phyloP scores from a whole-genome alignment of 192 early-diverging fungal species.

The Coemansia sp. region DNA sequence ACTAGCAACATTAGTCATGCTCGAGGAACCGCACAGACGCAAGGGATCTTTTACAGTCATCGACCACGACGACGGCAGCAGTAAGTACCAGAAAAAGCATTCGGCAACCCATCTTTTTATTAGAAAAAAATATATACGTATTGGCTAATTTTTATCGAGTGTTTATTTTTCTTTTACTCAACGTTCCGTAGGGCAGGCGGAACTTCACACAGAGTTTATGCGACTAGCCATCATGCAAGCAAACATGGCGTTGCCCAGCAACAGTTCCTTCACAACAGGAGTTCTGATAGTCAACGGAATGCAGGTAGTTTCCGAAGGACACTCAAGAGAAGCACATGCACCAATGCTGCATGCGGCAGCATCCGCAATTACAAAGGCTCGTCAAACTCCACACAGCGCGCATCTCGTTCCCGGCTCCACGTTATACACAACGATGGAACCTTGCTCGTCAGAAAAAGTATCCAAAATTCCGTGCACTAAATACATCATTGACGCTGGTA shows the following conservation, averaged over 20 bases:
- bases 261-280: slow-evolving; percentile 32
- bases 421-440: slow-evolving; percentile 98
- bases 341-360: slow-evolving; percentile 31
- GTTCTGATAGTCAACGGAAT: slow-evolving; percentile 32
- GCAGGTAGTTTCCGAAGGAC: slow-evolving; percentile 29
- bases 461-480: slow-evolving; percentile 75
- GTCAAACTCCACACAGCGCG: neutral
- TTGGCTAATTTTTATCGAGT: too few relatives aligned
- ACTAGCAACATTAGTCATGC: slow-evolving; percentile 10
- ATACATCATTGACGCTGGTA: slow-evolving; percentile 66
- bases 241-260: slow-evolving; percentile 19
- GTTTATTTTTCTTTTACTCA: neutral
- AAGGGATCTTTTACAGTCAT: slow-evolving; percentile 37
- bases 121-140: too few relatives aligned
- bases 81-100: slow-evolving; percentile 21
- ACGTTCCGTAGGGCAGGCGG: slow-evolving; percentile 21
- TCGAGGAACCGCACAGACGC: neutral
- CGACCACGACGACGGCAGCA: slow-evolving; percentile 31
- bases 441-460: slow-evolving; percentile 76
- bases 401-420: slow-evolving; percentile 52
- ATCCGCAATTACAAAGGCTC: slow-evolving; percentile 29
- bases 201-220: slow-evolving; percentile 44
- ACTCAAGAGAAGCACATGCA: slow-evolving; percentile 24
- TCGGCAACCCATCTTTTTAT: neutral
- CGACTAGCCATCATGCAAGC: slow-evolving; percentile 47